Evolutionary conservation across 345 rosid genomes (phyloP).

Genomic region (Mercurialis annua): DNA sequence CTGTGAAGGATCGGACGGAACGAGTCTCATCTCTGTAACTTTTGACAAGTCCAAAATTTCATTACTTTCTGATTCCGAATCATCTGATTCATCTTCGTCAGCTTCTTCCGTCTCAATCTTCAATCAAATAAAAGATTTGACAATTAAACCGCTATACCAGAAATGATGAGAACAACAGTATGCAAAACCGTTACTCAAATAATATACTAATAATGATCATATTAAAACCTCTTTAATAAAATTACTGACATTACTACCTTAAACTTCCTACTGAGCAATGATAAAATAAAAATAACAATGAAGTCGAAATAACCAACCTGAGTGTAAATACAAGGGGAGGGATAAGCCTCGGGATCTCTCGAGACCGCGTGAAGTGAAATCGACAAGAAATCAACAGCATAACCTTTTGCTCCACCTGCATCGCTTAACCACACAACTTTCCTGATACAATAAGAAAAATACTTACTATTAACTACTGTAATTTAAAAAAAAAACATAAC

Average conservation of each 20-base stretch:
- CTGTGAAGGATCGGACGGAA: slow-evolving; percentile 80
- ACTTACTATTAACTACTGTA: too few relatives aligned
- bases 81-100: slow-evolving; percentile 55
- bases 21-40: slow-evolving; percentile 83
- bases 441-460: slow-evolving; percentile 33
- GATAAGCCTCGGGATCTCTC: slow-evolving; percentile 78
- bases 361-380: slow-evolving; percentile 89
- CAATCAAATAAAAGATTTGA: neutral
- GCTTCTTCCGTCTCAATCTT: slow-evolving; percentile 75
- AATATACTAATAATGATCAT: too few relatives aligned
- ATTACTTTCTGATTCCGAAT: slow-evolving; percentile 53
- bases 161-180: neutral
- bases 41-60: slow-evolving; percentile 57
- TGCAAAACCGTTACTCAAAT: neutral
- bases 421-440: slow-evolving; percentile 85
- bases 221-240: neutral
- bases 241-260: too few relatives aligned
- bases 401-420: slow-evolving; percentile 62
- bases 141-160: neutral
- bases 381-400: slow-evolving; percentile 80
- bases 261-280: too few relatives aligned
- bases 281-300: too few relatives aligned
- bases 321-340: slow-evolving; percentile 82
- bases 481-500: neutral
- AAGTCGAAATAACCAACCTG: slow-evolving; percentile 43